Conservation (phyloP, 2,329 filamentous ascomycete species). For the Magnaporthales sp. region DNA sequence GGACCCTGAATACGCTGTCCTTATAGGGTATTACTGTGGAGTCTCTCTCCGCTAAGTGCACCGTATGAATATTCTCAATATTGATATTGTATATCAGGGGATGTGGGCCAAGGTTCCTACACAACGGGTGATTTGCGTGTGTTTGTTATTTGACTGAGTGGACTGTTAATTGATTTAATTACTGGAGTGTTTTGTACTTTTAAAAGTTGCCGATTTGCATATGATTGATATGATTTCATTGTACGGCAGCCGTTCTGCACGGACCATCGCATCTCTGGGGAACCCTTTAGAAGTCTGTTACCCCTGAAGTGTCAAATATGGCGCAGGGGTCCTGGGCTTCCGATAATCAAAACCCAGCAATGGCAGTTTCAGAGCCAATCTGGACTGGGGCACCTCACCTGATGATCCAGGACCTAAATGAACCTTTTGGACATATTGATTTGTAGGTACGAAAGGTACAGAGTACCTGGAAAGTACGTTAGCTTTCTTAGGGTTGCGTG, state of each 20-base stretch:
- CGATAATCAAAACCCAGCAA: neutral
- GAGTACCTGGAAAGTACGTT: neutral
- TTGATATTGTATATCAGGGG: no score
- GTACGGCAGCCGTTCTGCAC: neutral
- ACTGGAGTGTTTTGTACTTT: neutral
- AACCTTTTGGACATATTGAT: neutral
- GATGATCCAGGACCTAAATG: neutral
- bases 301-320: constrained; percentile 16
- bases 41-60: neutral
- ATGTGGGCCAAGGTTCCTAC: no score
- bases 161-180: neutral
- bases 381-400: neutral
- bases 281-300: constrained; percentile 9
- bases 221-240: neutral
- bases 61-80: no score
- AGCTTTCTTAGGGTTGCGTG: neutral
- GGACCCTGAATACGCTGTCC: neutral
- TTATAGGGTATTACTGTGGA: neutral
- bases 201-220: neutral
- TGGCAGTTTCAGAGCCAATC: constrained; percentile 6
- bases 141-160: neutral
- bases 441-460: neutral
- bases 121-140: no score
- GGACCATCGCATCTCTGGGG: neutral
- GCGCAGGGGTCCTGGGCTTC: constrained; percentile 10